Base-by-base conservation (phyloP, 768 basidiomycete genomes). In the Lentinula sp. region DNA sequence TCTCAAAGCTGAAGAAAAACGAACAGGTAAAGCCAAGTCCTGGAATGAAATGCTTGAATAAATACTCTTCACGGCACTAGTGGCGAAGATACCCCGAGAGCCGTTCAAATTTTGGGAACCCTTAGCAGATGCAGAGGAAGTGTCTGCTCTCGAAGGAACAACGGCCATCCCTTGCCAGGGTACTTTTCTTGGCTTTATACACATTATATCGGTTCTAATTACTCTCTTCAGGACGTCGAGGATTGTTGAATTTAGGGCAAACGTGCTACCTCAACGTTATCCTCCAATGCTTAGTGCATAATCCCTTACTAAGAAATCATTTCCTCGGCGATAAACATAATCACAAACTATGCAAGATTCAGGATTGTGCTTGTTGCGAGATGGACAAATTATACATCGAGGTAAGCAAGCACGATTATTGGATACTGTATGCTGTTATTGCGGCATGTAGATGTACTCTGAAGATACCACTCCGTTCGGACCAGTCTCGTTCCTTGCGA, bases 251-350 rank as follows among this genome's bases (percentile, higher is more conserved):
- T 71, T 83, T 96, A 0, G 93, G 93, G 1, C 88, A 94, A 70
- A 98, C 95, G 0, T 98, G 96, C 69, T 98, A 94, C 75, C 80
- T 98, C 66, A 96, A 93, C 64, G 93, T 89, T 56, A 86, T 97
- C 21, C 80, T 98, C 10, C 96, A 98, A 71, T 85, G 84, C 11
- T 87, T 98, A 67, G 78, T 91, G 7, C 89, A 93, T 73, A 98
- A 97, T 66, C 95, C 96, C 0, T 78, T 96, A 4, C 76, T 98
- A 4, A 84, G 93, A 37, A 89, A 92, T 66, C 92, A 90, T 70
- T 98, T 94, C 68, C 84, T 98, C 28, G 83, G 88, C 60, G 96
- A 98, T 72, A 90, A 86, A 70, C 96, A 98, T 70, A 93, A 95
- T 68, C 79, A 73, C 66, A 79, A 74, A 62, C 73, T 84, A 50